Evolutionary conservation across 805 yeast genomes (phyloP).

Genomic region (Hanseniaspora occidentalis): DNA sequence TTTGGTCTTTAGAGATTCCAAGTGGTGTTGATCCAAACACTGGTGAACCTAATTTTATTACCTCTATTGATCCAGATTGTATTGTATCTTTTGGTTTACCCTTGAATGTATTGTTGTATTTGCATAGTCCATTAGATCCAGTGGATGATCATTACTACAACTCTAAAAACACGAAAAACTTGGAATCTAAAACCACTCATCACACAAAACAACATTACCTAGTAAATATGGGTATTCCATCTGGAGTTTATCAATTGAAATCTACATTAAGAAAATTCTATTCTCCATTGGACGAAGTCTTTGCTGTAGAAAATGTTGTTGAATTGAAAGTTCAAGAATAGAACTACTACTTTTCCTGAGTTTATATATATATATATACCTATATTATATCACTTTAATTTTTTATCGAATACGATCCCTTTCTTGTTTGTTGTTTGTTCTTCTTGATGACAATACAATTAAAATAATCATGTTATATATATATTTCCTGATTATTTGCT

Average conservation of each 20-base stretch:
- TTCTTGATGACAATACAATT: too few species aligned
- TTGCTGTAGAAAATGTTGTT: background rate
- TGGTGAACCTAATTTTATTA: slow-evolving; percentile 33
- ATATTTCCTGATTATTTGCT: too few species aligned
- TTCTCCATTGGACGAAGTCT: background rate
- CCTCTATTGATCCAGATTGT: slow-evolving; percentile 37
- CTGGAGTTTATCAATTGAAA: slow-evolving; percentile 32
- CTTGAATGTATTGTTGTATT: slow-evolving; percentile 37
- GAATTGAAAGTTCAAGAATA: background rate
- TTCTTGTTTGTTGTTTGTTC: too few species aligned
- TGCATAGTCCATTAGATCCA: background rate
- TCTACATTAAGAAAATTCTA: slow-evolving; percentile 37
- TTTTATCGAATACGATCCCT: too few species aligned
- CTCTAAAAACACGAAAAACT: too few species aligned
- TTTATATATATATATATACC: slow-evolving; percentile 1
- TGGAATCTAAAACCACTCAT: too few species aligned
- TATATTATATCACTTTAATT: background rate
- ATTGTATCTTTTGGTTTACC: slow-evolving; percentile 68
- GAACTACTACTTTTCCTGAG: background rate
- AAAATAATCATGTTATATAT: too few species aligned
- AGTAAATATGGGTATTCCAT: slow-evolving; percentile 62
- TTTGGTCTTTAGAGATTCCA: slow-evolving; percentile 61
- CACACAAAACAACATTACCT: slow-evolving; percentile 37
- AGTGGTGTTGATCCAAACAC: slow-evolving; percentile 77
- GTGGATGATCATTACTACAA: too few species aligned